phyloP scores from a whole-genome alignment of 192 early-diverging fungal genomes.

The Rhizophagus clarus region DNA sequence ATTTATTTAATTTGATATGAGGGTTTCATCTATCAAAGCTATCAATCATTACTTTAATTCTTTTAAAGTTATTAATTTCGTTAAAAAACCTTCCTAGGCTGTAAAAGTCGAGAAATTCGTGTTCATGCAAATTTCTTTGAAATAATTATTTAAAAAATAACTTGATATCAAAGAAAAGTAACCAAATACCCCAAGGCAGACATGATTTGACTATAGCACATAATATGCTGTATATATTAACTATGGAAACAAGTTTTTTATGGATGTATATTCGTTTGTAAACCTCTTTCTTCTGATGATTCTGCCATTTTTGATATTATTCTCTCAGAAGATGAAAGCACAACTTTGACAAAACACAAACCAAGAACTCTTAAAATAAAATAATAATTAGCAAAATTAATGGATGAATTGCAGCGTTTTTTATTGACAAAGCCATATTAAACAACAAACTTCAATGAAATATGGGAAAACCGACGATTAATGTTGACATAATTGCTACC shows the following conservation, averaged over 20 bases:
- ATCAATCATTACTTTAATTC: too few species aligned
- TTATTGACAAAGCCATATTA: slow-evolving; percentile 55
- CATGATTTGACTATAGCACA: slow-evolving; percentile 79
- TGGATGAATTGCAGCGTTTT: slow-evolving; percentile 61
- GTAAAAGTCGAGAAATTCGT: slow-evolving; percentile 40
- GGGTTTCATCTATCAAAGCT: too few species aligned
- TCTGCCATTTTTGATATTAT: slow-evolving; percentile 60
- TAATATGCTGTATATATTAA: slow-evolving; percentile 76
- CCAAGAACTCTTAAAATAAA: slow-evolving; percentile 64
- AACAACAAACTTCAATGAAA: slow-evolving; percentile 78
- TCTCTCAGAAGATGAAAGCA: slow-evolving; percentile 45
- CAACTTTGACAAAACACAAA: slow-evolving; percentile 13
- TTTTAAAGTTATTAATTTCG: slow-evolving; percentile 41
- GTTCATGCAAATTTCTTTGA: slow-evolving; percentile 81
- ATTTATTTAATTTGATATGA: too few species aligned
- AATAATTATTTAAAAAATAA: too few species aligned
- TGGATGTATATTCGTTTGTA: slow-evolving; percentile 68
- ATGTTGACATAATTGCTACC: slow-evolving; percentile 70
- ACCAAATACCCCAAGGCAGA: slow-evolving; percentile 58
- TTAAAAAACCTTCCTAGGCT: slow-evolving; percentile 50
- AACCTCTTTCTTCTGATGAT: slow-evolving; percentile 53
- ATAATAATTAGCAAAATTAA: slow-evolving; percentile 65
- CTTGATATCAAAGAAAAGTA: too few species aligned
- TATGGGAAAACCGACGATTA: slow-evolving; percentile 71
- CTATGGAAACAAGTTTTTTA: slow-evolving; percentile 80